Percentiles rank a stretch among this genome's conserved stretches.
Evolutionary conservation across 2,329 filamentous ascomycete genomes (phyloP).

Genomic region (Talaromyces piceae): DNA sequence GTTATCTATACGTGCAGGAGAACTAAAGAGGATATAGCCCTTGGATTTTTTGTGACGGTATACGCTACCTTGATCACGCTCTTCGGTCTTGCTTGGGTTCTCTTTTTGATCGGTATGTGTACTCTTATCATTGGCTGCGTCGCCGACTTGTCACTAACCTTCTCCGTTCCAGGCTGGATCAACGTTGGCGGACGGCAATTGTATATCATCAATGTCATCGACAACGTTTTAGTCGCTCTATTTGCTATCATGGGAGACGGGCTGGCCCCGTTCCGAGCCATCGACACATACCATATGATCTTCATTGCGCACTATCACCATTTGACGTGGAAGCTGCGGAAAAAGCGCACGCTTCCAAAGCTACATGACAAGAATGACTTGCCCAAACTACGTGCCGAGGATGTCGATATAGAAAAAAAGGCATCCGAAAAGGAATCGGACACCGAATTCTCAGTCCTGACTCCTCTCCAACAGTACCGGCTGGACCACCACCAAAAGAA

Average conservation of each 20-base stretch:
- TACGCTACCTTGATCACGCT: constrained; percentile 77
- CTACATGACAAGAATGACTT: constrained; percentile 64
- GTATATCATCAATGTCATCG: constrained; percentile 63
- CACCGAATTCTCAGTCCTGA: constrained; percentile 57
- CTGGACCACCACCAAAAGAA: constrained; percentile 72
- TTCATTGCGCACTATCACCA: constrained; percentile 69
- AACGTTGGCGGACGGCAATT: constrained; percentile 66
- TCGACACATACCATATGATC: constrained; percentile 84
- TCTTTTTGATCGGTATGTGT: constrained; percentile 68
- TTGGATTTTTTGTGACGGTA: constrained; percentile 76
- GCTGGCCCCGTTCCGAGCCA: constrained; percentile 63
- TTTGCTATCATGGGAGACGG: constrained; percentile 66
- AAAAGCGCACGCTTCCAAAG: constrained; percentile 54
- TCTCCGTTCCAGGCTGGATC: constrained; percentile 55
- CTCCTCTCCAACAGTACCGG: constrained; percentile 56
- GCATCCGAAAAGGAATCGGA: constrained; percentile 41
- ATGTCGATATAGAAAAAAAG: constrained; percentile 38
- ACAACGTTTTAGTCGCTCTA: constrained; percentile 62
- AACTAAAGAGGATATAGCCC: constrained; percentile 37
- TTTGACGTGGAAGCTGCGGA: constrained; percentile 57
- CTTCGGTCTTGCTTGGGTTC: constrained; percentile 79
- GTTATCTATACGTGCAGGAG: not conserved
- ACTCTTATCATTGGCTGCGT: not conserved
- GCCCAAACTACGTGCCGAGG: constrained; percentile 40
- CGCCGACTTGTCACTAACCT: not conserved